These are phyloP conservation scores for Monosporozyma siamensis DNA, from an alignment of 805 yeast genomes.

Conservation along the genomic window DNA sequence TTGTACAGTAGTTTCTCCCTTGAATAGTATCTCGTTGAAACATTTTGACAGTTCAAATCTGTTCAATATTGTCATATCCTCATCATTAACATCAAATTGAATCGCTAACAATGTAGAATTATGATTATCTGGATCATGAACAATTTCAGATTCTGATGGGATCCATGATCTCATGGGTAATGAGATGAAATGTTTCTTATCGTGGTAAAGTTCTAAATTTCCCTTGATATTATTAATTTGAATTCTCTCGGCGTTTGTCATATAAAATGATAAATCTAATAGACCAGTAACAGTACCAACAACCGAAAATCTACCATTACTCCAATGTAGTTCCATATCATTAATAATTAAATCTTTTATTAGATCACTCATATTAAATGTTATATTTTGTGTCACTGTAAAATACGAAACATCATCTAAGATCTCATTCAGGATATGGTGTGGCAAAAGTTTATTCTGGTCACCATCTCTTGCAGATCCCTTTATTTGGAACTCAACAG, in stretches of 20 bases:
- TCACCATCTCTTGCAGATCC: constrained; percentile 9
- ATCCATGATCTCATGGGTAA: constrained; percentile 40
- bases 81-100: constrained; percentile 33
- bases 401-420: constrained; percentile 11
- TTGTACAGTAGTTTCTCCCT: constrained; percentile 31
- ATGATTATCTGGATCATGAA: constrained; percentile 13
- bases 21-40: constrained; percentile 33
- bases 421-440: not conserved
- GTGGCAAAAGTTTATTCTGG: not conserved
- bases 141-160: constrained; percentile 31
- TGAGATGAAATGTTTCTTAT: constrained; percentile 35
- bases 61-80: constrained; percentile 37
- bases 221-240: constrained; percentile 36
- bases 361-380: constrained; percentile 17
- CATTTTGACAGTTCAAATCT: constrained; percentile 35
- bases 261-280: constrained; percentile 27
- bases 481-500: constrained; percentile 12
- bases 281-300: constrained; percentile 32
- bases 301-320: constrained; percentile 19
- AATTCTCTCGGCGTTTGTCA: constrained; percentile 19
- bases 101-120: constrained; percentile 28
- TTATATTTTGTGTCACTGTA: constrained; percentile 16
- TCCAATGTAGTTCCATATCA: constrained; percentile 30
- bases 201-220: constrained; percentile 32
- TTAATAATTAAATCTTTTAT: constrained; percentile 33